Percentiles rank a stretch among this genome's conserved stretches.
Conservation (phyloP, 257 asterid species). For the Lithospermum erythrorhizon region DNA sequence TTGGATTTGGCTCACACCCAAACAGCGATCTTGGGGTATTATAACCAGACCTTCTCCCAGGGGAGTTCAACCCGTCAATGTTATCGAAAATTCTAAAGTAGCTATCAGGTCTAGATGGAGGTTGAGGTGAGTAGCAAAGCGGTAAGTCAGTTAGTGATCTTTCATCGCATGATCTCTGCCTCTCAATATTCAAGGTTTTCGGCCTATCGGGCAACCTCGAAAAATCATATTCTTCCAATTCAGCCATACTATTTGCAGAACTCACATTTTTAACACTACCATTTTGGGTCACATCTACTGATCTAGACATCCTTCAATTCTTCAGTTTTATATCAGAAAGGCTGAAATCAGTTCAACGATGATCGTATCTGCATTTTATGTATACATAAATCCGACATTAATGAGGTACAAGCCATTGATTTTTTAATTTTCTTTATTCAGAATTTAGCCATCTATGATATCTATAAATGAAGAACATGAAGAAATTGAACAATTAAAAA, state of each 20-base stretch:
- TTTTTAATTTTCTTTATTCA: too few relatives aligned
- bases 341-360: neutral
- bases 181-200: neutral
- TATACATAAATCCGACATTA: neutral
- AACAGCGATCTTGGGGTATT: neutral
- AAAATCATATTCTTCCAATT: neutral
- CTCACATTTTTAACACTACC: neutral
- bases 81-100: neutral
- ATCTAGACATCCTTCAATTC: neutral
- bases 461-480: too few relatives aligned
- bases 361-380: neutral
- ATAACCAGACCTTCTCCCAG: neutral
- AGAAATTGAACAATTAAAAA: too few relatives aligned
- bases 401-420: too few relatives aligned
- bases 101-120: neutral
- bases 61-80: neutral
- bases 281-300: neutral
- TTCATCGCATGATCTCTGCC: neutral
- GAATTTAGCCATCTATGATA: too few relatives aligned
- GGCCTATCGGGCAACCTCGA: neutral
- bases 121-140: neutral
- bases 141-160: neutral
- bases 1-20: slow-evolving; percentile 14
- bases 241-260: neutral
- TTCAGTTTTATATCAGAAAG: neutral